phyloP scores from a whole-genome alignment of 805 yeast species.

The Saturnispora halmiae region DNA sequence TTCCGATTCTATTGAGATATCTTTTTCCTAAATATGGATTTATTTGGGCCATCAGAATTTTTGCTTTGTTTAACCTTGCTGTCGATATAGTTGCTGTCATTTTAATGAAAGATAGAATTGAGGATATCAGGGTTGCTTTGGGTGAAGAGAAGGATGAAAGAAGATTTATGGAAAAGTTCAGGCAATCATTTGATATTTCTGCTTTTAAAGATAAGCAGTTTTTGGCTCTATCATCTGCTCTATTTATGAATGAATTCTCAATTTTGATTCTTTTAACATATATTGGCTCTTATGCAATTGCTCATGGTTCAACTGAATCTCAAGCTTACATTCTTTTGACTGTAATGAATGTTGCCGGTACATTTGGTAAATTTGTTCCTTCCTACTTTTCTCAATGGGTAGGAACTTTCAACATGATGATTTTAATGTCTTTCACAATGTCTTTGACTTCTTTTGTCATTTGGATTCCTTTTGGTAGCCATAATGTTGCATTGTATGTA shows the following conservation, averaged over 20 bases:
- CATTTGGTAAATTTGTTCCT: slow-evolving; percentile 28
- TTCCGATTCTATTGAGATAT: slow-evolving; percentile 43
- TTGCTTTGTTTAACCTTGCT: slow-evolving; percentile 38
- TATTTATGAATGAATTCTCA: slow-evolving; percentile 39
- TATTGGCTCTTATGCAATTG: slow-evolving; percentile 44
- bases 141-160: slow-evolving; percentile 18
- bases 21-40: slow-evolving; percentile 42
- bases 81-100: slow-evolving; percentile 30
- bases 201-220: slow-evolving; percentile 35
- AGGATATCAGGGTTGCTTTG: slow-evolving; percentile 17
- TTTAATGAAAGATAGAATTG: slow-evolving; percentile 35
- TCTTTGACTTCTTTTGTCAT: slow-evolving; percentile 38
- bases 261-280: slow-evolving; percentile 40
- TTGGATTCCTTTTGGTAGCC: slow-evolving; percentile 55
- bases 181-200: slow-evolving; percentile 31
- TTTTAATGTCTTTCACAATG: slow-evolving; percentile 38
- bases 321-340: slow-evolving; percentile 40
- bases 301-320: slow-evolving; percentile 35
- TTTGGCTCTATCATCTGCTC: slow-evolving; percentile 31
- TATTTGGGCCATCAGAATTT: slow-evolving; percentile 46
- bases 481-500: slow-evolving; percentile 35
- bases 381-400: slow-evolving; percentile 28
- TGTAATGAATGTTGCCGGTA: slow-evolving; percentile 37
- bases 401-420: slow-evolving; percentile 47
- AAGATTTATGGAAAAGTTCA: slow-evolving; percentile 14